A percentile compares a stretch with the other conserved stretches of the same genome.
Evolutionary conservation across 176 grass and related monocot species (phyloP).

Genomic region (Rhynchospora pubera): DNA sequence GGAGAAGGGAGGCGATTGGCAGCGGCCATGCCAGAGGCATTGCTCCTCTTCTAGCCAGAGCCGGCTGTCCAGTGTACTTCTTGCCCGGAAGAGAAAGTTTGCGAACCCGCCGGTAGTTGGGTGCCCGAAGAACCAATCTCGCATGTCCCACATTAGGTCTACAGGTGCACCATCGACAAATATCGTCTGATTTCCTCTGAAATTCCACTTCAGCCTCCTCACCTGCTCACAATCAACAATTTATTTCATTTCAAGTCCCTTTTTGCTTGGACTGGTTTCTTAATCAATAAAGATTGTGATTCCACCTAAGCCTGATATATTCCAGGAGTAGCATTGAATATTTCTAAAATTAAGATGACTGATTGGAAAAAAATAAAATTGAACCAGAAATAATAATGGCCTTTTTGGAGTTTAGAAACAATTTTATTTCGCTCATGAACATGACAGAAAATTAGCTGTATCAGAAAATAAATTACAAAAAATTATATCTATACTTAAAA

Average conservation of each 20-base stretch:
- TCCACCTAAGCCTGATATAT: not conserved
- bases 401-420: not conserved
- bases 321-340: not conserved
- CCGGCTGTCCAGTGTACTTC: constrained; percentile 72
- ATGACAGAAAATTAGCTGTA: not conserved
- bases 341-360: not conserved
- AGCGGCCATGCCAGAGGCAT: not conserved
- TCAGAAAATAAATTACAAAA: not conserved
- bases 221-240: constrained; percentile 20
- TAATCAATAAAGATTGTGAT: not conserved
- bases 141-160: constrained; percentile 94
- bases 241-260: not conserved
- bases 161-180: constrained; percentile 83
- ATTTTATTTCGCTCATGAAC: not conserved
- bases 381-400: not conserved
- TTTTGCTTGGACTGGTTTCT: not conserved
- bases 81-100: constrained; percentile 67
- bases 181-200: constrained; percentile 83
- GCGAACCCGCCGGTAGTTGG: constrained; percentile 32
- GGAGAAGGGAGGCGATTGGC: constrained; percentile 43
- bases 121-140: constrained; percentile 58
- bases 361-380: not conserved
- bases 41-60: constrained; percentile 87
- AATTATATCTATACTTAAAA: not conserved
- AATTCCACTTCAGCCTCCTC: constrained; percentile 55